These are phyloP conservation scores for Pinus taeda DNA, from an alignment of 75 land plant species.

Conservation along the genomic window DNA sequence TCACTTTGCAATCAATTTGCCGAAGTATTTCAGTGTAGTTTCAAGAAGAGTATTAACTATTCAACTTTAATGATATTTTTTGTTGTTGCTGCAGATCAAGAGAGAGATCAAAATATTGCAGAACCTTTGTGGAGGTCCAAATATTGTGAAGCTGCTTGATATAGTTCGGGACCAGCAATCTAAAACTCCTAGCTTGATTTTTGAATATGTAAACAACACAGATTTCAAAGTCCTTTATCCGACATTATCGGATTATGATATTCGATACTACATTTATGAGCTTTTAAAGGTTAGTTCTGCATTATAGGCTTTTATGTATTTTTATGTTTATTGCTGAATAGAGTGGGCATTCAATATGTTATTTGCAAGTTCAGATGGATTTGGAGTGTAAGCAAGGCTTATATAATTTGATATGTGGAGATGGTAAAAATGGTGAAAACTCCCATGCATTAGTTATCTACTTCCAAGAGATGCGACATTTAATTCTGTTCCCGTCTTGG, in stretches of 20 bases:
- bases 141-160: constrained; percentile 82
- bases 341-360: background rate
- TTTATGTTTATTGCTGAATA: background rate
- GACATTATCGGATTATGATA: constrained; percentile 78
- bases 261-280: constrained; percentile 82
- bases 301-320: background rate
- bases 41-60: background rate
- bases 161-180: constrained; percentile 89
- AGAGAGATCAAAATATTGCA: constrained; percentile 91
- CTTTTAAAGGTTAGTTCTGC: constrained; percentile 65
- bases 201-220: constrained; percentile 87
- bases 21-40: background rate
- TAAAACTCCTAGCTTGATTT: constrained; percentile 85
- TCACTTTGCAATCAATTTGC: no score
- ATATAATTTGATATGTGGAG: background rate
- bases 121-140: constrained; percentile 89
- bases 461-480: background rate
- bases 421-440: background rate
- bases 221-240: constrained; percentile 92
- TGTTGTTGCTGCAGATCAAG: constrained; percentile 66
- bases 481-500: no score
- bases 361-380: background rate
- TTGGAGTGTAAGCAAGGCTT: background rate
- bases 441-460: background rate
- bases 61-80: background rate